phyloP scores from a whole-genome alignment of 306 rosid species.

The Mucuna pruriens region DNA sequence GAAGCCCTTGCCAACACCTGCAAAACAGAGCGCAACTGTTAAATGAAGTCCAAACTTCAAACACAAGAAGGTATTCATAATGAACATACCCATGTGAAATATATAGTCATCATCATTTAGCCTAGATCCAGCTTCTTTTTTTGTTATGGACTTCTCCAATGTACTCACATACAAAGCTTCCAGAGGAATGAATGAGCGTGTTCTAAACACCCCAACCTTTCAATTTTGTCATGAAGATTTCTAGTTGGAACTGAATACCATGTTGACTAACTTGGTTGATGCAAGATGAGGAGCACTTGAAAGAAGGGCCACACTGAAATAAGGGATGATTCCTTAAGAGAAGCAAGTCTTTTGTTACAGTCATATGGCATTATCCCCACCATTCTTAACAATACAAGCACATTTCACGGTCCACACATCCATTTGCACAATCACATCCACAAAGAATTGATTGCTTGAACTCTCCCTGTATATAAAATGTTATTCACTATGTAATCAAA shows the following conservation, averaged over 20 bases:
- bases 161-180: slow-evolving; percentile 56
- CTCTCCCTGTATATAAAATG: background rate
- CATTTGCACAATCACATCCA: slow-evolving; percentile 38
- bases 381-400: slow-evolving; percentile 42
- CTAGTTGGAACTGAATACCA: slow-evolving; percentile 44
- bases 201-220: slow-evolving; percentile 60
- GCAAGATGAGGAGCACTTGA: slow-evolving; percentile 48
- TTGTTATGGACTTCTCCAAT: slow-evolving; percentile 40
- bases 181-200: slow-evolving; percentile 46
- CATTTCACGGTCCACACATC: slow-evolving; percentile 32
- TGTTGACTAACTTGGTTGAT: slow-evolving; percentile 37
- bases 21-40: background rate
- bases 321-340: background rate
- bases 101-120: background rate
- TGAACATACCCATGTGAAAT: slow-evolving; percentile 23
- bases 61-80: background rate
- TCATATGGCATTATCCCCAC: slow-evolving; percentile 39
- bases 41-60: background rate
- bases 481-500: slow-evolving; percentile 32
- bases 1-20: slow-evolving; percentile 33
- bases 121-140: background rate
- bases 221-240: slow-evolving; percentile 37
- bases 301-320: slow-evolving; percentile 48
- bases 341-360: background rate
- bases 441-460: background rate